Base-by-base conservation (phyloP, 176 grass and related monocot species). In the Phyllostachys edulis region DNA sequence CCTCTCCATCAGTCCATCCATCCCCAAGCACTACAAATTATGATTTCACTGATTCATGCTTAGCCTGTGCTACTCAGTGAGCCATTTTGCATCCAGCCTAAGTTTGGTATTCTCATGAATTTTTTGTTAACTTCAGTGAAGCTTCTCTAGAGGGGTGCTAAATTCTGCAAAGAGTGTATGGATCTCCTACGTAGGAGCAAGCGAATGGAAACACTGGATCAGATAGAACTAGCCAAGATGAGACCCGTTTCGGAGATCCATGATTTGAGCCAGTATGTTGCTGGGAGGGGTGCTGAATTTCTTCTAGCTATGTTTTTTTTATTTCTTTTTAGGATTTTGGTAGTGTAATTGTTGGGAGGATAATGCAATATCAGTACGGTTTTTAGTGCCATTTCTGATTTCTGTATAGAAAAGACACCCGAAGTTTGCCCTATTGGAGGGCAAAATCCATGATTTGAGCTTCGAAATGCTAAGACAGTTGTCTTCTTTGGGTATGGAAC, bases 151-250 rank as follows among this genome's bases (percentile, higher is more conserved):
- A 93, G 63, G 68, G 96, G 96, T 63, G 87, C 62, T 75, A 91
- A 98, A 59, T 98, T 92, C 90, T 98, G 96, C 93, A 95, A 87
- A 73, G 96, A 93, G 70, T 81, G 85, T 8, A 87, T 95, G 90
- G 88, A 85, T 81, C 87, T 98, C 41, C 68, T 95, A 14, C 47
- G 9, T 38, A 86, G 46, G 93, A 93, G 85, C 77, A 75, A 85
- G 93, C 80, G 7, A 72, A 84, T 82, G 40, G 37, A 70, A 36
- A 79, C 8, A 34, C 37, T 5, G 66, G 73, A 44, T 79, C 86
- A 23, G 71, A 69, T 56, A 77, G 71, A 20, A 55, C 12, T 3
- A 39, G 18, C 13, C 59, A 77, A 44, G 67, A 90, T 26, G 76
- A 81, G 21, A 76, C 12, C 29, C 77, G 5, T 40, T 40, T 40